Evolutionary conservation across 805 yeast genomes (phyloP), one percentile per base, ranked within the genome.

Genomic region (Saccharomycopsis olivae): DNA sequence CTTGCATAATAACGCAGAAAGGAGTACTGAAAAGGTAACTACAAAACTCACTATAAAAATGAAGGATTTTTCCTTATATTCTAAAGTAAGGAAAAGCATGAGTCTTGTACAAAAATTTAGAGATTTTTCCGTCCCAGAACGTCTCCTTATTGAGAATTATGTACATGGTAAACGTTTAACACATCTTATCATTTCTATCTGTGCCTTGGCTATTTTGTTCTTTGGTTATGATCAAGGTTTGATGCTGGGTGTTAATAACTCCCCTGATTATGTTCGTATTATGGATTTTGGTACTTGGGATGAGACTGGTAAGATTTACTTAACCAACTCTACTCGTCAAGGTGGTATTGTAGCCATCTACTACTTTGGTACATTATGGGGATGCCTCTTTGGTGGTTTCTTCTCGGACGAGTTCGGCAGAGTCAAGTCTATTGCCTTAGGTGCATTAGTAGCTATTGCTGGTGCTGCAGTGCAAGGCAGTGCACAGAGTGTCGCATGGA

Each of bases 201-300:
- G n/a, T n/a, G 35, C 29, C 16, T 13, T 15, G 8, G 35, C 29
- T 16, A 13, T 33, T 20, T 15, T 33, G 8, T 20, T 33, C 13
- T 33, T 80, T 51, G 88, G 88, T 41, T 81, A 78, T 50, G 86
- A 80, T 52, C 88, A 81, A 57, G 88, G 88, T 53, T 29, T 33
- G 10, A 78, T 79, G 84, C n/a, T n/a, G n/a, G n/a, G n/a, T n/a
- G n/a, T n/a, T n/a, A n/a, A n/a, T n/a, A n/a, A n/a, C n/a, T n/a
- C n/a, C 68, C 79, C 21, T 71, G 75, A 50, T 56, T 75, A 32
- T 68, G 75, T 39, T 63, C 70, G 4, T 81, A 84, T 48, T 65
- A 65, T 67, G 16, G 13, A n/a, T 72, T 81, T 53, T 70, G 69
- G 53, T 58, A 65, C 35, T 80, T 76, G 45, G 15, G 36, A 58